Base-by-base conservation (phyloP, 2,329 filamentous ascomycete genomes). In the Colletotrichum sp. region DNA sequence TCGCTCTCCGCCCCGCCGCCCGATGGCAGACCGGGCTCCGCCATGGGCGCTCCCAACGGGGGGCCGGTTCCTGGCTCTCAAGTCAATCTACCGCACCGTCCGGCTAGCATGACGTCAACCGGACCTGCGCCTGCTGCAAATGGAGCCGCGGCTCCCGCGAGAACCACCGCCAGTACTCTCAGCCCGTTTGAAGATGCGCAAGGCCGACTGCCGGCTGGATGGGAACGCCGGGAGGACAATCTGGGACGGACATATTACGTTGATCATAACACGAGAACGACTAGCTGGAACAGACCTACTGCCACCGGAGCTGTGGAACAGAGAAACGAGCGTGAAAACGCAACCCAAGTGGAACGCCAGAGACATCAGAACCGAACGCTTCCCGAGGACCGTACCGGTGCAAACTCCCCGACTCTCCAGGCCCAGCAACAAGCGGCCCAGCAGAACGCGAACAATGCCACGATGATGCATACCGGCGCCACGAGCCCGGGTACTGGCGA, bases 161-260 rank as follows among this genome's bases (percentile, higher is more conserved):
- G 79, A 32, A 32, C 57, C 12, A 85, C 79, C 43, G 78, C 78
- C 18, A 86, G 83, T 71, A 84, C 87, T 72, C 92, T 98, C 82
- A 98, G 96, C 81, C 96, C 96, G 1, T 99, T 99, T 79, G 96
- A 99, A 86, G 97, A 99, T 85, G 92, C 93, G n/a, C 96, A 98
- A 82, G 97, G 97, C 73, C 93, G 96, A 80, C 86, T 99, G 71
- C 97, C 97, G 38, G 93, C 94, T 67, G 97, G 97, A 38, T 99
- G 97, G 96, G 97, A 99, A 86, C 93, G 97, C 72, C 92, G 97
- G 72, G 96, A 99, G 84, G 97, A 99, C 83, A 97, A 98, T 80
- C 86, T 99, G 58, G 96, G 97, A 68, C 92, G 97, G 81, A 99
- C 96, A 26, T 99, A 99, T 83, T 99, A 99, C 83, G 97, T 99